Evolutionary conservation across 176 grass and related monocot species (phyloP).

Genomic region (Musa acuminata): DNA sequence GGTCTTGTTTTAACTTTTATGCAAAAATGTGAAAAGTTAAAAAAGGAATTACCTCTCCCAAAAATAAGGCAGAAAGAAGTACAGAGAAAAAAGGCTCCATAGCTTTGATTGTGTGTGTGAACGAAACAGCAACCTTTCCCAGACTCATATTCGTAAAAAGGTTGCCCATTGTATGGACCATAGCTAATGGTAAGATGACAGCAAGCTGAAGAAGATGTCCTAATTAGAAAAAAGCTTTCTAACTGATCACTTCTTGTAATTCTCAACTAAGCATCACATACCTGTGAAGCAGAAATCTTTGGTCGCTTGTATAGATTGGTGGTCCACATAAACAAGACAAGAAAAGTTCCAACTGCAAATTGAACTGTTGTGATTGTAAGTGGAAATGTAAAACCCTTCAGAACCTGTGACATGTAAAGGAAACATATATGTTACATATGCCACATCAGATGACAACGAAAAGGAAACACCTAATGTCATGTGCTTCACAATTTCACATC

Average conservation of each 20-base stretch:
- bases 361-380: conserved; percentile 53
- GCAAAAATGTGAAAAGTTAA: too few relatives aligned
- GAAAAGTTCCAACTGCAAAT: conserved; percentile 39
- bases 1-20: too few relatives aligned
- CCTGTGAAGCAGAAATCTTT: conserved; percentile 66
- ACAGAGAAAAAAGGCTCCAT: conserved; percentile 84
- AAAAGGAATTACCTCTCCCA: conserved; percentile 44
- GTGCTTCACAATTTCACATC: too few relatives aligned
- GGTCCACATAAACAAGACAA: conserved; percentile 38
- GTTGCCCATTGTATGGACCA: conserved; percentile 70
- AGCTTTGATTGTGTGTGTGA: conserved; percentile 75
- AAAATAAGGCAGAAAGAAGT: conserved; percentile 61
- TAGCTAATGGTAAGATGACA: conserved; percentile 47
- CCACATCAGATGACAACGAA: not conserved
- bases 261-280: conserved; percentile 24
- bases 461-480: not conserved
- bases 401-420: conserved; percentile 34
- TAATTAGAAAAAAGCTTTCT: not conserved
- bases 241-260: conserved; percentile 10
- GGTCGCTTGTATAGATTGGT: conserved; percentile 46
- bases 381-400: conserved; percentile 61
- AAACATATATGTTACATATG: too few relatives aligned
- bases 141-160: conserved; percentile 86
- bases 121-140: conserved; percentile 61
- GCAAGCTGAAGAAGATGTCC: conserved; percentile 26